These are phyloP conservation scores for Trichoderma koningiopsis DNA, from an alignment of 2,329 filamentous ascomycete genomes.

Conservation along the genomic window DNA sequence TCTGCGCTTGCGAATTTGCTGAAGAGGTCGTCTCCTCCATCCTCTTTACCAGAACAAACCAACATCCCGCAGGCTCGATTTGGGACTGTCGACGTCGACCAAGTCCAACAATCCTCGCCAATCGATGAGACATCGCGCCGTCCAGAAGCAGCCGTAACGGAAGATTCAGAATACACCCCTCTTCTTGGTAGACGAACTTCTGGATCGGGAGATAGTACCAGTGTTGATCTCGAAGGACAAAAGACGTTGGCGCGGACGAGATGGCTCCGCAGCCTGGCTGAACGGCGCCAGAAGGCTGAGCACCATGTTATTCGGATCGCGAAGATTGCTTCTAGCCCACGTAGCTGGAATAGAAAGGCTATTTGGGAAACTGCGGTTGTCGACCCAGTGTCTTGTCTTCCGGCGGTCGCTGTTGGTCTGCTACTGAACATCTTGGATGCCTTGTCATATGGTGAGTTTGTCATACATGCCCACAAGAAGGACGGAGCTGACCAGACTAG, in stretches of 20 bases:
- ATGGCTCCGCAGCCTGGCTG: slow-evolving; percentile 42
- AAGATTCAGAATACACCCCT: slow-evolving; percentile 50
- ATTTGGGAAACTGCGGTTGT: slow-evolving; percentile 67
- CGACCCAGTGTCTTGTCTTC: slow-evolving; percentile 70
- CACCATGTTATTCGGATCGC: slow-evolving; percentile 36
- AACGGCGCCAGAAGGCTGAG: slow-evolving; percentile 39
- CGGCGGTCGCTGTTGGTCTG: slow-evolving; percentile 84
- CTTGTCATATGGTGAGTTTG: slow-evolving; percentile 75
- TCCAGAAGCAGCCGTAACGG: slow-evolving; percentile 23
- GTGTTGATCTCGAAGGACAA: slow-evolving; percentile 54
- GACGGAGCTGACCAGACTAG: slow-evolving; percentile 40
- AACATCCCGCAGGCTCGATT: slow-evolving; percentile 23
- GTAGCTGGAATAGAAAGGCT: slow-evolving; percentile 68
- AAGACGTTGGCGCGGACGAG: slow-evolving; percentile 41
- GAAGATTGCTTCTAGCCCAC: slow-evolving; percentile 57
- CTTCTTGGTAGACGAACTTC: slow-evolving; percentile 45
- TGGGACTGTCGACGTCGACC: background rate
- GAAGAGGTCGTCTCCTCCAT: slow-evolving; percentile 52
- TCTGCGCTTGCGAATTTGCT: slow-evolving; percentile 55
- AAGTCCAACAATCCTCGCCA: slow-evolving; percentile 1
- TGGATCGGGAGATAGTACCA: slow-evolving; percentile 30
- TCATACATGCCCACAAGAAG: background rate
- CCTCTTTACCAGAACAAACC: slow-evolving; percentile 34
- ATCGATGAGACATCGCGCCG: slow-evolving; percentile 24
- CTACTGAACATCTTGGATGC: slow-evolving; percentile 93